Evolutionary conservation across 2,329 filamentous ascomycete species (phyloP), one percentile per base, ranked within the genome.

Genomic region (Pseudogymnoascus sp.): DNA sequence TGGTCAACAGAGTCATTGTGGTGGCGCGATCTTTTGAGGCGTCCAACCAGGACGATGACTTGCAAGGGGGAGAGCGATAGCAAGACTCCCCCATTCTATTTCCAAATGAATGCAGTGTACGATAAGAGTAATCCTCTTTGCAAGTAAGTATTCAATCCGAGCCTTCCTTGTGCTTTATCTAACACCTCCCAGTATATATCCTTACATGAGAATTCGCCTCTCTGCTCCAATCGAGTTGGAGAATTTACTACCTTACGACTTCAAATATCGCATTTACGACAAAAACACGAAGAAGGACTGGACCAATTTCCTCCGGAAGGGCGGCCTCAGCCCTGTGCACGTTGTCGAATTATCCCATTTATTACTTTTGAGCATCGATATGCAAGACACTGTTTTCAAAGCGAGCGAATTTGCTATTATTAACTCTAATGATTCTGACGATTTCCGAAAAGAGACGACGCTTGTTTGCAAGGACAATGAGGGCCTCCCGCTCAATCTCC

Each of bases 241-340:
- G 74, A 99, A 99, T 68, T 79, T 99, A 45, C 78, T 99, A 38
- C 95, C 95, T 0, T 97, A 95, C 72, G 95, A 99, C 75, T 99
- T 99, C 85, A 97, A 99, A 76, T 99, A 99, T 75, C 87, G 93
- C 62, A 97, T 99, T 62, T 99, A 97, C 72, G 95, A 99, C 79
- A 97, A 96, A 78, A 96, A 96, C 74, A 97, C 93, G 0, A 96
- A 93, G 80, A 96, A 96, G 73, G 95, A 99, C 73, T 99, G 95
- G 95, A 96, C 91, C 4, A 99, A 99, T 74, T 99, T 99, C 77
- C 79, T 99, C 55, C 87, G 95, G 63, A 97, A 97, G 75, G 95
- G 96, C 25, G 96, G 96, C 12, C 88, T 97, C 63, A 99, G 95
- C 73, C 96, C 96, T 0, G 93, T 99, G 0, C 95, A 99, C 73